phyloP scores from a whole-genome alignment of 352 stramenopile genomes.

The Globisporangium radiosum region DNA sequence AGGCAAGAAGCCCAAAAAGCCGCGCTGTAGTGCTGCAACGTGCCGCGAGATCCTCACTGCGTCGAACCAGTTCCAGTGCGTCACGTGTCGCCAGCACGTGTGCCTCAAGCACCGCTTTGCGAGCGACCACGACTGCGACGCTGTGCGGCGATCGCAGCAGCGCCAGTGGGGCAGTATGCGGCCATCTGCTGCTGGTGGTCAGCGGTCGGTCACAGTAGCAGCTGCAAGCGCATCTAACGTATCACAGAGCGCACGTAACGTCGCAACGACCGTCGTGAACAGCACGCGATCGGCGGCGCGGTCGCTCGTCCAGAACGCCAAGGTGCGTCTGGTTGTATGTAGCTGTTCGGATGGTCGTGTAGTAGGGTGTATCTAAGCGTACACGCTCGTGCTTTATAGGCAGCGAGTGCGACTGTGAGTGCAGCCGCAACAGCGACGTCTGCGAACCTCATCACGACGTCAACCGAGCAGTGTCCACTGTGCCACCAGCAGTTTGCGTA shows the following conservation, averaged over 20 bases:
- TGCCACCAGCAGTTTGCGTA: slow-evolving; percentile 71
- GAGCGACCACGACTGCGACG: slow-evolving; percentile 57
- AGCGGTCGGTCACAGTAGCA: slow-evolving; percentile 2
- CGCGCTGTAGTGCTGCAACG: slow-evolving; percentile 44
- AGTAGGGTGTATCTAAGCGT: neutral
- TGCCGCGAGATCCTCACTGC: slow-evolving; percentile 58
- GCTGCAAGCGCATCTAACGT: slow-evolving; percentile 7
- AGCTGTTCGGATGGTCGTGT: neutral
- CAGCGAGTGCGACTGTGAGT: slow-evolving; percentile 9
- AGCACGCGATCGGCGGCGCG: slow-evolving; percentile 36
- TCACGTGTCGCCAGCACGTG: slow-evolving; percentile 59
- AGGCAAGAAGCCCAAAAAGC: slow-evolving; percentile 66
- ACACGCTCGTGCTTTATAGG: slow-evolving; percentile 3
- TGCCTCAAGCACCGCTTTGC: slow-evolving; percentile 78
- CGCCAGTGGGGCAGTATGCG: slow-evolving; percentile 32
- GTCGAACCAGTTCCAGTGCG: slow-evolving; percentile 71
- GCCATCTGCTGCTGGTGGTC: slow-evolving; percentile 1
- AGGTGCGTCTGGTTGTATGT: slow-evolving; percentile 14
- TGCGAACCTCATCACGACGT: slow-evolving; percentile 21
- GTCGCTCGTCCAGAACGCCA: slow-evolving; percentile 41
- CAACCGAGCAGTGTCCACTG: slow-evolving; percentile 58
- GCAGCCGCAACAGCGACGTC: slow-evolving; percentile 4
- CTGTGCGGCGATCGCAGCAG: slow-evolving; percentile 30
- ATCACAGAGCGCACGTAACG: slow-evolving; percentile 22
- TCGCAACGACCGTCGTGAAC: slow-evolving; percentile 24